phyloP scores from a whole-genome alignment of 371 early-diverging fungal species.

The Mortierella sp. region DNA sequence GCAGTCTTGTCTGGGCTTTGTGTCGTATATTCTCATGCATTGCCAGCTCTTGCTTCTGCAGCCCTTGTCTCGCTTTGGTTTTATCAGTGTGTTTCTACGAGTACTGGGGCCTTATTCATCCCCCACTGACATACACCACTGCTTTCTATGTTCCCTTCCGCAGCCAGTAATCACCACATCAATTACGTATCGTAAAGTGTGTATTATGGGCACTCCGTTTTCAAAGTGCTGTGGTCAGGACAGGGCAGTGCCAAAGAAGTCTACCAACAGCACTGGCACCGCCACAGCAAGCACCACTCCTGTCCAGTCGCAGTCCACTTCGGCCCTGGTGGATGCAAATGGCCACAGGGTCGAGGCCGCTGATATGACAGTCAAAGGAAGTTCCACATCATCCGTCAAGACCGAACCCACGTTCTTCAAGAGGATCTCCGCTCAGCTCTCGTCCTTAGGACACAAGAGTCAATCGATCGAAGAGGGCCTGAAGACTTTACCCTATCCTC shows the following conservation, averaged over 20 bases:
- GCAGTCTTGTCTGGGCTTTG: no score
- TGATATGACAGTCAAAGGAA: constrained; percentile 8
- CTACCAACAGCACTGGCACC: not conserved
- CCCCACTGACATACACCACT: no score
- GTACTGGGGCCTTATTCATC: no score
- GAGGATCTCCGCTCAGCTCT: constrained; percentile 14
- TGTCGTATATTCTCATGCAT: no score
- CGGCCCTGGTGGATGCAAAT: not conserved
- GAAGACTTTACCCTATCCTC: constrained; percentile 4
- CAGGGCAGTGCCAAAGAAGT: constrained; percentile 8
- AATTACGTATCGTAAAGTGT: not conserved
- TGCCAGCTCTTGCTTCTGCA: no score
- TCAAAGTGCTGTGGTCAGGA: constrained; percentile 41
- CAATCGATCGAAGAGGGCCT: constrained; percentile 31
- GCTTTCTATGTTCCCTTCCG: no score
- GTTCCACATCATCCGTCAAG: not conserved
- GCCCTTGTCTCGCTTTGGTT: no score
- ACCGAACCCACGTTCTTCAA: constrained; percentile 9
- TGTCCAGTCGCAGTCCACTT: not conserved
- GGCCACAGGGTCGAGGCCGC: not conserved
- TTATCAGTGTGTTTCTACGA: no score
- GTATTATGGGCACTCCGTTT: constrained; percentile 34
- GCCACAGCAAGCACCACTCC: not conserved
- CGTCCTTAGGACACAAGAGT: constrained; percentile 3
- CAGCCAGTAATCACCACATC: no score